phyloP scores from a whole-genome alignment of 768 basidiomycete genomes.

The Hortiboletus flavorubellus region DNA sequence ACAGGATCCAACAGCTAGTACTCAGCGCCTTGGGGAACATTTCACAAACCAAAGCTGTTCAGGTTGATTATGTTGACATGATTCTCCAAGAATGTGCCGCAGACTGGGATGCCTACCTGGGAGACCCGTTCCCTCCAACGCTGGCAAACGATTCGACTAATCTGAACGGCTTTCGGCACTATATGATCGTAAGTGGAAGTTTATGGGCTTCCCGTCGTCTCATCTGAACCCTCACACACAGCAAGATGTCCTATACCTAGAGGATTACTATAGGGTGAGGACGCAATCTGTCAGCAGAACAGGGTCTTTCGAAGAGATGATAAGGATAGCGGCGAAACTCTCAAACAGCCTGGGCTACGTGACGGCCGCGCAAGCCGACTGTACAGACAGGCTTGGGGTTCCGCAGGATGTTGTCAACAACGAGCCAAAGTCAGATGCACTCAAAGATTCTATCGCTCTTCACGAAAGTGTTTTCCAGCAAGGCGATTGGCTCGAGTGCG shows the following conservation, averaged over 20 bases:
- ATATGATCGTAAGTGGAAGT: neutral
- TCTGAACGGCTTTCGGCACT: neutral
- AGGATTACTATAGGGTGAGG: conserved; percentile 1
- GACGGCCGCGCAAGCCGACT: neutral
- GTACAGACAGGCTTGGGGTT: neutral
- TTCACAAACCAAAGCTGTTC: neutral
- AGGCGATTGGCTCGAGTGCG: conserved; percentile 6
- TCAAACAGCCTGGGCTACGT: neutral
- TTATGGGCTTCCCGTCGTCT: neutral
- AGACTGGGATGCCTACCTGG: neutral
- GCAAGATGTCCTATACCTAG: conserved; percentile 7
- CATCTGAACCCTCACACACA: neutral
- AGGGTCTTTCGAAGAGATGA: neutral
- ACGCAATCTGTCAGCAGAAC: neutral
- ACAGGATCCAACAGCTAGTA: neutral
- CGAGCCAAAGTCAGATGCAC: neutral
- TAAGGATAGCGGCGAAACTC: neutral
- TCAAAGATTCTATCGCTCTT: neutral
- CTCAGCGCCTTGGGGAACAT: neutral
- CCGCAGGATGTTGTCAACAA: neutral
- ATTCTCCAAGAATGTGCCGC: neutral
- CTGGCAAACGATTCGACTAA: neutral
- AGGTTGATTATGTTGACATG: neutral
- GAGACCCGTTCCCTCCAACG: neutral
- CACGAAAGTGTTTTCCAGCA: neutral